Conservation (phyloP, 331 rosid species). For the Telfairia occidentalis region DNA sequence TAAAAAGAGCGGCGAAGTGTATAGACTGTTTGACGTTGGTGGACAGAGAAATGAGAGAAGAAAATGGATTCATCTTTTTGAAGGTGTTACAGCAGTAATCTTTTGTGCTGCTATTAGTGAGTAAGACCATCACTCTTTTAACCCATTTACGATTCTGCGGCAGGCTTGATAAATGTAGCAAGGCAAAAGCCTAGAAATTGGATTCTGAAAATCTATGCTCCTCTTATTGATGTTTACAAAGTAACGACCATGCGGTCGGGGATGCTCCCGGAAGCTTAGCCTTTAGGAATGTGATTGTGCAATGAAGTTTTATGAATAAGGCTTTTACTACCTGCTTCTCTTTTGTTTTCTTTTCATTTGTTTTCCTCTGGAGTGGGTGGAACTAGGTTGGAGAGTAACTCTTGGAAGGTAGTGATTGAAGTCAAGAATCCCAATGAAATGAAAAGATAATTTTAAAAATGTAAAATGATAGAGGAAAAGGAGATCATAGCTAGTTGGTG, state of each 20-base stretch:
- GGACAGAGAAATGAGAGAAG: slow-evolving; percentile 99
- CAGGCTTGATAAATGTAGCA: neutral
- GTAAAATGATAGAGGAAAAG: slow-evolving; percentile 1
- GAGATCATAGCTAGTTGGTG: neutral
- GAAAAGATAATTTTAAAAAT: neutral
- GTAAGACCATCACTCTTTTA: slow-evolving; percentile 37
- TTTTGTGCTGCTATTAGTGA: slow-evolving; percentile 98
- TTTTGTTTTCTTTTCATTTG: slow-evolving; percentile 4
- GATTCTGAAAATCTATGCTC: neutral
- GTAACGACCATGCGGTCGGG: neutral
- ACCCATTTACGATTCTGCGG: slow-evolving; percentile 2
- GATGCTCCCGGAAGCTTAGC: neutral
- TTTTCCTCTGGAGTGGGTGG: slow-evolving; percentile 8
- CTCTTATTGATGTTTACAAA: neutral
- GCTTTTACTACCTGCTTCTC: neutral
- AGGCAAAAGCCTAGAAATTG: neutral
- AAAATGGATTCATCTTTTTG: slow-evolving; percentile 99
- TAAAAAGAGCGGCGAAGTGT: slow-evolving; percentile 95
- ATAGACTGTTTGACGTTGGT: slow-evolving; percentile 93
- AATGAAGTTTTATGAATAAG: neutral
- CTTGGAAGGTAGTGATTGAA: slow-evolving; percentile 4
- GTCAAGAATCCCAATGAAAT: slow-evolving; percentile 14
- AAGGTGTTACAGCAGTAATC: slow-evolving; percentile 97
- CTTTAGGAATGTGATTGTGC: neutral
- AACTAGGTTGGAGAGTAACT: neutral